phyloP scores from a whole-genome alignment of 2,329 filamentous ascomycete genomes.

The Diaporthe sp. region DNA sequence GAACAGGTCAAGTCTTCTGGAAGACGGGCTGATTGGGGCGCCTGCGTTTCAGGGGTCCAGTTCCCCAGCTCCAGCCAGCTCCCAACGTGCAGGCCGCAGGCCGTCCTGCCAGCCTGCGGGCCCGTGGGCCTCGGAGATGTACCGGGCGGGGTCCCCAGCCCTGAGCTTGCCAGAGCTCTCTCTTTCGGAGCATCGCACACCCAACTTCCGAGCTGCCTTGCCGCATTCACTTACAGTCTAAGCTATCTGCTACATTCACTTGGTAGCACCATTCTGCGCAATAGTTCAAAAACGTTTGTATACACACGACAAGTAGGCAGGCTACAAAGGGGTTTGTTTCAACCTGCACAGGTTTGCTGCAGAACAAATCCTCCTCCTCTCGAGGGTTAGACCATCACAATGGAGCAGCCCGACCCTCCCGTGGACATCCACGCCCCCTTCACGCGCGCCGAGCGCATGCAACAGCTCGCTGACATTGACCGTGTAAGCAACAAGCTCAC shows the following conservation, averaged over 20 bases:
- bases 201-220: neutral
- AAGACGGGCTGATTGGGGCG: neutral
- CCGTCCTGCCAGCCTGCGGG: neutral
- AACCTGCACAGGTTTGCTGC: neutral
- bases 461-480: constrained; percentile 85
- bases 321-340: neutral
- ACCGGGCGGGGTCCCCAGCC: constrained; percentile 20
- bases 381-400: constrained; percentile 9
- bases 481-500: constrained; percentile 58
- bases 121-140: constrained; percentile 23
- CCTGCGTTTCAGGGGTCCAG: constrained; percentile 20
- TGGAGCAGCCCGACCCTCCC: constrained; percentile 39
- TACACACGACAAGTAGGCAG: neutral
- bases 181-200: too few species aligned
- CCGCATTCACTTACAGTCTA: neutral
- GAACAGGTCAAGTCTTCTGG: constrained; percentile 1
- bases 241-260: too few species aligned
- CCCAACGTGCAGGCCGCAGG: neutral
- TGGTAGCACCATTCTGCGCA: neutral
- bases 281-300: neutral
- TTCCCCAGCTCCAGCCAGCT: constrained; percentile 1
- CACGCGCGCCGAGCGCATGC: constrained; percentile 81
- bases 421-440: constrained; percentile 65
- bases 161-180: neutral
- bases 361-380: neutral